Evolutionary conservation across 768 basidiomycete species (phyloP), one percentile per base, ranked within the genome.

Genomic region (Tylopilus subfusipes): DNA sequence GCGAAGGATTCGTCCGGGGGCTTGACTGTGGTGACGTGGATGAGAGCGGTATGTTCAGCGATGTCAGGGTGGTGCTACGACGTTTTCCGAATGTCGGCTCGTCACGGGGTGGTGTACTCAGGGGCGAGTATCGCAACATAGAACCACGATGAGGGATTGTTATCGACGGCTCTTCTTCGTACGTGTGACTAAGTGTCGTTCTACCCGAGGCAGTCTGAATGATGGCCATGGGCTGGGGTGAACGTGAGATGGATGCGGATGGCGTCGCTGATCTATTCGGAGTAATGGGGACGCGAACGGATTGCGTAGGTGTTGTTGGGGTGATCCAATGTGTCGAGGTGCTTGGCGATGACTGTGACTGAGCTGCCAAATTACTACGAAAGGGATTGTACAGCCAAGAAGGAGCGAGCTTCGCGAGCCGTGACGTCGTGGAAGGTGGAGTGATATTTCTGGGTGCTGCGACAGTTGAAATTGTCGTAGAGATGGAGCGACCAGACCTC

Each of bases 381-480:
- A 92, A 91, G 6, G 85, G 80, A 62, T 84, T 88, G 68, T 90
- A 86, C 12, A 91, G 69, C 90, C 90, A 91, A n/a, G 85, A 78
- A 2, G 88, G 81, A 1, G 88, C 75, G 38, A 89, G 76, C 62
- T 83, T 88, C 2, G 87, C 83, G 12, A 71, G 65, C 25, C 76
- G 78, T 7, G 67, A 63, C 39, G 72, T 61, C 21, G 64, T 60
- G 21, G 74, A 58, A 38, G 69, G 66, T 21, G 64, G 65, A 13
- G 59, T 58, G 43, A 50, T 25, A 27, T 54, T 55, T 25, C 55
- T 59, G 2, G 44, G 33, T 18, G 64, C 56, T 18, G 53, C 55
- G 36, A 48, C 65, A 47, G 68, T 55, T 16, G 67, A 68, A 19
- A 55, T 52, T 2, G 65, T 75, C 10, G 80, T 80, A 10, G 78